Base-by-base conservation (phyloP, 202 grass and related monocot genomes). In the Elaeis oleifera region DNA sequence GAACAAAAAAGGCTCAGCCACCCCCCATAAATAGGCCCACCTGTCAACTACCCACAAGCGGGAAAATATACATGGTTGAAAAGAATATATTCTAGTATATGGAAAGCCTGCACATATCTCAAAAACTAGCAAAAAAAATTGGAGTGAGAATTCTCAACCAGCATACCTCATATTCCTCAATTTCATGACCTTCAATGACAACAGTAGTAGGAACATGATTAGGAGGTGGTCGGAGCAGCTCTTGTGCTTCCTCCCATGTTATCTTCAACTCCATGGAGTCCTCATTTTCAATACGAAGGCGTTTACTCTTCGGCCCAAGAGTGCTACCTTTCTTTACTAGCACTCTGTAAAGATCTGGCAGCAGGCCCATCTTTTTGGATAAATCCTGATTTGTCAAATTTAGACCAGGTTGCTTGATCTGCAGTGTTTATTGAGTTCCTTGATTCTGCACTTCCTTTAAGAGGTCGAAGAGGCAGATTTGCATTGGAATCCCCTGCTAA, bases 191-290 rank as follows among this genome's bases (percentile, higher is more conserved):
- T 58, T 99, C 94, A 61, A 94, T 72, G 19, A 89, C 65, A 65
- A 83, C 79, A 61, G 94, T 55, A 18, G 69, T 78, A n/a, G 88
- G 88, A 39, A 87, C 75, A 72, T 77, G 81, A 58, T 78, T 75
- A 61, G 83, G 85, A 72, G 94, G 85, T 64, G 94, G 87, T 5
- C 94, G 85, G 55, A 99, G 85, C 65, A 94, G 72, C 62, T 83
- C 73, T 75, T 99, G 94, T 56, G 94, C 94, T 79, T 99, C 94
- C 59, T 99, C 94, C 94, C 94, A 99, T 59, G 88, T 94, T 78
- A 99, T 63, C 72, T 94, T 99, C 78, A 99, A 80, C 61, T 99
- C 94, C 77, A 99, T 89, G 49, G 94, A 99, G 59, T 99, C 94
- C 69, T 99, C 94, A 21, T 71, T 99, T 60, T 99, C 94, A 39